Evolutionary conservation across 129 eudicot genomes (phyloP).

Genomic region (Flaveria sonorensis): DNA sequence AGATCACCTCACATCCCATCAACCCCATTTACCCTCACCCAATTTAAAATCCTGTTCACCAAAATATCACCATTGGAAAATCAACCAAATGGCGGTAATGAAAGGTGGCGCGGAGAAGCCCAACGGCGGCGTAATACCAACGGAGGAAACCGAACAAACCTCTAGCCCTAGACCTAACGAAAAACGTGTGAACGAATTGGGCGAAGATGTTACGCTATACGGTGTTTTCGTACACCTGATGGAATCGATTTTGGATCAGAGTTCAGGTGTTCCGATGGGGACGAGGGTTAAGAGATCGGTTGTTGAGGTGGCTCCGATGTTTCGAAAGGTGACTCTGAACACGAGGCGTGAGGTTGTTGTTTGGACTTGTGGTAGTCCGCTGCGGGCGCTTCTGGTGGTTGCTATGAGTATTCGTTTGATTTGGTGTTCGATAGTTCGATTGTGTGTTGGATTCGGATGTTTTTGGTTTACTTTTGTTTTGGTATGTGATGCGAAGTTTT

Average conservation of each 20-base stretch:
- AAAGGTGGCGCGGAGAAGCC: constrained; percentile 30
- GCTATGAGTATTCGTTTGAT: constrained; percentile 37
- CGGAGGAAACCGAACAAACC: no score
- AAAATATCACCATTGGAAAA: neutral
- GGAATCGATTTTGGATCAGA: constrained; percentile 37
- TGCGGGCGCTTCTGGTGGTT: no score
- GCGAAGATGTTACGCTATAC: constrained; percentile 44
- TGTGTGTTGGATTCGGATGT: neutral
- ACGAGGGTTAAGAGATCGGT: constrained; percentile 50
- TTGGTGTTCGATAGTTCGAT: neutral
- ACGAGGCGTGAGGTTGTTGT: constrained; percentile 44
- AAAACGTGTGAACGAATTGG: no score
- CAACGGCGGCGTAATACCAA: no score
- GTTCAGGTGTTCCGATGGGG: constrained; percentile 20
- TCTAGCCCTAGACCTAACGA: no score
- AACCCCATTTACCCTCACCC: neutral
- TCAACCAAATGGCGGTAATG: constrained; percentile 35
- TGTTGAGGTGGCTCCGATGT: constrained; percentile 52
- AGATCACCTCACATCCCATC: neutral
- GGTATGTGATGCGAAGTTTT: no score
- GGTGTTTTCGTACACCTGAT: constrained; percentile 43
- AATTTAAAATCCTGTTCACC: constrained; percentile 7
- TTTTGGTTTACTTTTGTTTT: neutral
- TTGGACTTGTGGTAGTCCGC: constrained; percentile 73
- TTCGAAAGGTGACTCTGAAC: constrained; percentile 51